Conservation (phyloP, 2,329 filamentous ascomycete species). For the Arthrinium phaeospermum region DNA sequence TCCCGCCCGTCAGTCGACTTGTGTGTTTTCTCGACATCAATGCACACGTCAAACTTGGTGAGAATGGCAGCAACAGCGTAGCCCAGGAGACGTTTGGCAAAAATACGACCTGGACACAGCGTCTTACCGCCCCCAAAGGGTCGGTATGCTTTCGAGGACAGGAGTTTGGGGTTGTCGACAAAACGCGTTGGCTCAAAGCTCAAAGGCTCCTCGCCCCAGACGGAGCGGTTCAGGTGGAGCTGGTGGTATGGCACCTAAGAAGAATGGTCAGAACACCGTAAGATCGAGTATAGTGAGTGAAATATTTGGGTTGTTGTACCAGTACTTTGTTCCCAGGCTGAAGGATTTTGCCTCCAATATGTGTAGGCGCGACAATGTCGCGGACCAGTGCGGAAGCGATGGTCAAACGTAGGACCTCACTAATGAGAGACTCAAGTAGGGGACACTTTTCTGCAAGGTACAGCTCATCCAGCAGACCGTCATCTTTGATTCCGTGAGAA, state of each 20-base stretch:
- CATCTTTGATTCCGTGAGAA: neutral
- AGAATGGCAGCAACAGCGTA: neutral
- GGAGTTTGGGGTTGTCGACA: neutral
- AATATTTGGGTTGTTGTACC: neutral
- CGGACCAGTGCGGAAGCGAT: neutral
- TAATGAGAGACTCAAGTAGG: neutral
- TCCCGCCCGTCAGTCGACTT: neutral
- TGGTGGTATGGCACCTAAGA: neutral
- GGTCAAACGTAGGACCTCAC: neutral
- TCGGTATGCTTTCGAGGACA: neutral
- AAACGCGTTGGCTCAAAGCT: neutral
- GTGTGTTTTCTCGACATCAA: neutral
- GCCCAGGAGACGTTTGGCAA: neutral
- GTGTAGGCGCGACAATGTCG: neutral
- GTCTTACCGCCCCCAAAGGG: neutral
- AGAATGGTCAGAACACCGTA: no score
- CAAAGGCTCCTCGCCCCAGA: neutral
- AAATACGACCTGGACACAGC: neutral
- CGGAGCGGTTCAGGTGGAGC: neutral
- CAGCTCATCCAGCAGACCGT: neutral
- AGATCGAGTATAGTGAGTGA: no score
- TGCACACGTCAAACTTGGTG: neutral
- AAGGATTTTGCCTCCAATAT: neutral
- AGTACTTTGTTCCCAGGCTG: neutral
- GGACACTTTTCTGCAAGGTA: neutral